Percentiles rank a stretch among this genome's conserved stretches.
These are phyloP conservation scores for Penicillium egyptiacum DNA, from an alignment of 495 filamentous ascomycete species.

Conservation along the genomic window DNA sequence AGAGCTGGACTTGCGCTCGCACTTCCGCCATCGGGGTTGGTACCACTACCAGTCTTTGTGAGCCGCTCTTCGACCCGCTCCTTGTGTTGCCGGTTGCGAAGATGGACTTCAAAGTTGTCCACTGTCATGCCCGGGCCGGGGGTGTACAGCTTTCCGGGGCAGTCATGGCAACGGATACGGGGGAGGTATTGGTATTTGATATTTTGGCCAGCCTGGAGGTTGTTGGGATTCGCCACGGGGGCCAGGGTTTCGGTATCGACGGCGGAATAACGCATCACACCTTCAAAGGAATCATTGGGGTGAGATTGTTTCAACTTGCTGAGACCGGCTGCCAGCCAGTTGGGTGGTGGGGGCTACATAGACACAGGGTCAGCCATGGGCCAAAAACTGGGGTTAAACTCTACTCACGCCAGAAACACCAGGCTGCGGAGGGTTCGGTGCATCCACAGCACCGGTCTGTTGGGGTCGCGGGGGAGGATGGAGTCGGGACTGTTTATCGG, in stretches of 20 bases:
- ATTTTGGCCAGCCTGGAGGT: slow-evolving; percentile 45
- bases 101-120: slow-evolving; percentile 86
- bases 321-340: slow-evolving; percentile 73
- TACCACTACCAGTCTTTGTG: slow-evolving; percentile 18
- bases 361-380: slow-evolving; percentile 25
- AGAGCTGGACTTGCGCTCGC: slow-evolving; percentile 27
- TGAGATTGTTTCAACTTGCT: slow-evolving; percentile 61
- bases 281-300: slow-evolving; percentile 78
- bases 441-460: slow-evolving; percentile 65
- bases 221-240: slow-evolving; percentile 50
- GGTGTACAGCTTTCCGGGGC: slow-evolving; percentile 90
- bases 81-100: slow-evolving; percentile 77
- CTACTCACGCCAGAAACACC: slow-evolving; percentile 60
- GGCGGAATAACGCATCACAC: slow-evolving; percentile 79
- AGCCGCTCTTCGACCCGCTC: slow-evolving; percentile 65
- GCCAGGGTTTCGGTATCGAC: slow-evolving; percentile 65
- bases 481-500: slow-evolving; percentile 41
- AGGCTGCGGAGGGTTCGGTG: slow-evolving; percentile 54
- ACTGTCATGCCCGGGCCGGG: slow-evolving; percentile 79
- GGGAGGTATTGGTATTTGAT: slow-evolving; percentile 76
- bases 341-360: slow-evolving; percentile 70
- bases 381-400: slow-evolving; percentile 21
- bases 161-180: slow-evolving; percentile 85
- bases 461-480: slow-evolving; percentile 37
- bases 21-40: slow-evolving; percentile 12